A percentile compares a stretch with the other conserved stretches of the same genome.
phyloP scores from a whole-genome alignment of 495 filamentous ascomycete genomes.

The Penicillium atrosanguineum region DNA sequence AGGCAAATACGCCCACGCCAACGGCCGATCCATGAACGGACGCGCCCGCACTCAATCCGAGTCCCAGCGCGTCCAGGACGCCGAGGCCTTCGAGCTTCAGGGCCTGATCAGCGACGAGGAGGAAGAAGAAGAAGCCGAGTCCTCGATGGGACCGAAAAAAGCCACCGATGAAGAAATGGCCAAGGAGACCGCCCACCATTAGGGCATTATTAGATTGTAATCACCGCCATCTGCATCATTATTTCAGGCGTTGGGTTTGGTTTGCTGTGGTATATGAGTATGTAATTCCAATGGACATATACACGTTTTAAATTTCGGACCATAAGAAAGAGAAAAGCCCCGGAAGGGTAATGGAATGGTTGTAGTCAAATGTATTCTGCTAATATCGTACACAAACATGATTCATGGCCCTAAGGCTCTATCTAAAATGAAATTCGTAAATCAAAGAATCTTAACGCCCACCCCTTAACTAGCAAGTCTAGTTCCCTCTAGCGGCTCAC shows the following conservation, averaged over 20 bases:
- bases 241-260: background rate
- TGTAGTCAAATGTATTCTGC: background rate
- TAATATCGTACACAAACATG: background rate
- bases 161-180: slow-evolving; percentile 37
- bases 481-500: background rate
- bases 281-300: background rate
- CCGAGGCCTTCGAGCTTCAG: slow-evolving; percentile 87
- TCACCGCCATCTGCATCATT: background rate
- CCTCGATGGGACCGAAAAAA: slow-evolving; percentile 30
- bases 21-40: slow-evolving; percentile 49
- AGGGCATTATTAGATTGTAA: background rate
- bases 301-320: background rate
- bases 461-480: background rate
- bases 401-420: background rate
- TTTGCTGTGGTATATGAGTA: background rate
- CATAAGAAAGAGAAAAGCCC: background rate
- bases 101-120: slow-evolving; percentile 84
- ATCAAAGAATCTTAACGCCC: background rate
- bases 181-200: slow-evolving; percentile 23
- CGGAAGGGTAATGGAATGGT: background rate
- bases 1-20: slow-evolving; percentile 20
- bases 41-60: slow-evolving; percentile 48
- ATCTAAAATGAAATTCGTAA: background rate
- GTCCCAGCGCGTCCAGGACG: slow-evolving; percentile 60
- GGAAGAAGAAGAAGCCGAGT: slow-evolving; percentile 38